Percentiles rank a stretch among this genome's conserved stretches.
Evolutionary conservation across 1,284 basidiomycete species (phyloP).

Genomic region (Cutaneotrichosporon cutaneum): DNA sequence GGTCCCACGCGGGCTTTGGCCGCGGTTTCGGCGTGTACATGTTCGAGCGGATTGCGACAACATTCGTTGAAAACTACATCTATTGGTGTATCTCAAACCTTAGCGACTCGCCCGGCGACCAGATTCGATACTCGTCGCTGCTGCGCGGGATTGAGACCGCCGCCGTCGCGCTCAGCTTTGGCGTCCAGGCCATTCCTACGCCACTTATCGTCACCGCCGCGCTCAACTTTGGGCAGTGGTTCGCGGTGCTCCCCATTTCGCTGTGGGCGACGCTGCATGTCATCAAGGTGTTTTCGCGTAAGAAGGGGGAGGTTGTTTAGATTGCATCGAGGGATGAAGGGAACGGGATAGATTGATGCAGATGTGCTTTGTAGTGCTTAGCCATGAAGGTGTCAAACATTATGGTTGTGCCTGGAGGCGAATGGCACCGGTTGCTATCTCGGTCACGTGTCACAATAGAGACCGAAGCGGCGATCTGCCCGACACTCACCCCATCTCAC

Average conservation of each 20-base stretch:
- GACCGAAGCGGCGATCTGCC: no score
- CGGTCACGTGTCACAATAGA: no score
- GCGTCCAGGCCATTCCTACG: constrained; percentile 19
- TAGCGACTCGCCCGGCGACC: constrained; percentile 19
- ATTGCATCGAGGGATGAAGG: not conserved
- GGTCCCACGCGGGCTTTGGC: constrained; percentile 13
- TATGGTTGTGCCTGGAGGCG: no score
- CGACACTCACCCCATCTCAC: no score
- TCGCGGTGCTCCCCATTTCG: constrained; percentile 10
- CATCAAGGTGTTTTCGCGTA: constrained; percentile 3
- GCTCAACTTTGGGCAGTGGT: constrained; percentile 16
- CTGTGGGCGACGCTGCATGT: constrained; percentile 18
- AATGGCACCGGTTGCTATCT: no score
- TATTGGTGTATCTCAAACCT: constrained; percentile 19
- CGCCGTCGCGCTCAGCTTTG: constrained; percentile 12
- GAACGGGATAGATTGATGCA: not conserved
- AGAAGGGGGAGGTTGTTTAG: not conserved
- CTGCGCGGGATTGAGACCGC: constrained; percentile 22
- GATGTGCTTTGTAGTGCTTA: no score
- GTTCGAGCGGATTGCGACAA: constrained; percentile 16
- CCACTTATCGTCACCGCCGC: constrained; percentile 15
- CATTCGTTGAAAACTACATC: constrained; percentile 17
- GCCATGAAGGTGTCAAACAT: no score
- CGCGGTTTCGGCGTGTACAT: constrained; percentile 21
- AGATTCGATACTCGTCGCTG: constrained; percentile 19